Percentiles rank a stretch among this genome's conserved stretches.
Evolutionary conservation across 306 rosid species (phyloP).

Genomic region (Fagus crenata): DNA sequence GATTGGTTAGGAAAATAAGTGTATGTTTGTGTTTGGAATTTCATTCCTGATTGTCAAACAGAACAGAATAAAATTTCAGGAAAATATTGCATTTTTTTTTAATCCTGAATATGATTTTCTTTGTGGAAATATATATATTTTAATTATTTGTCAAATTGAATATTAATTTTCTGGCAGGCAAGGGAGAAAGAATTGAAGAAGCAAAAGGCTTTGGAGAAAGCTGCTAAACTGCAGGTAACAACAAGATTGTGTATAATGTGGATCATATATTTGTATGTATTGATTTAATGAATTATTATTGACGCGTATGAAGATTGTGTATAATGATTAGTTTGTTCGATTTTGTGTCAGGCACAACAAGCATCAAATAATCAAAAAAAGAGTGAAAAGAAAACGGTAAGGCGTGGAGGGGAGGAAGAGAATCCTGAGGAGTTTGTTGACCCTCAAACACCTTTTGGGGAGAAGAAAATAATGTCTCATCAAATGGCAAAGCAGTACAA

Average conservation of each 20-base stretch:
- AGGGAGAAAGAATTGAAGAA: slow-evolving; percentile 88
- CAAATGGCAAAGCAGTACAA: slow-evolving; percentile 82
- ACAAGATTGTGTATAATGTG: neutral
- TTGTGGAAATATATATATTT: slow-evolving; percentile 3
- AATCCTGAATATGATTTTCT: neutral
- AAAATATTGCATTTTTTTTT: neutral
- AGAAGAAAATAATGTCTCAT: slow-evolving; percentile 67
- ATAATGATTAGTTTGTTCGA: neutral
- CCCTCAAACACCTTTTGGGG: slow-evolving; percentile 71
- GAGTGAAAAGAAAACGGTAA: slow-evolving; percentile 71
- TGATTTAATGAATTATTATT: neutral
- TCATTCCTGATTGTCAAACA: too few species aligned
- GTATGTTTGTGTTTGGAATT: too few species aligned
- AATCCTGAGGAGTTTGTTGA: slow-evolving; percentile 71
- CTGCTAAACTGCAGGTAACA: slow-evolving; percentile 70
- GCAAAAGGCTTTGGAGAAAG: slow-evolving; percentile 73
- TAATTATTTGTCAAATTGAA: neutral
- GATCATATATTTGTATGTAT: slow-evolving; percentile 8
- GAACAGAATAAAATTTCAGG: neutral
- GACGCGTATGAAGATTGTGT: slow-evolving; percentile 11
- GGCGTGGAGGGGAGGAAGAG: slow-evolving; percentile 67
- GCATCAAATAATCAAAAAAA: slow-evolving; percentile 57
- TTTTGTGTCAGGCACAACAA: slow-evolving; percentile 56
- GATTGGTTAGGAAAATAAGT: too few species aligned
- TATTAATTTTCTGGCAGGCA: slow-evolving; percentile 55